phyloP scores from a whole-genome alignment of 2,329 filamentous ascomycete species.

The Talaromyces rugulosus region DNA sequence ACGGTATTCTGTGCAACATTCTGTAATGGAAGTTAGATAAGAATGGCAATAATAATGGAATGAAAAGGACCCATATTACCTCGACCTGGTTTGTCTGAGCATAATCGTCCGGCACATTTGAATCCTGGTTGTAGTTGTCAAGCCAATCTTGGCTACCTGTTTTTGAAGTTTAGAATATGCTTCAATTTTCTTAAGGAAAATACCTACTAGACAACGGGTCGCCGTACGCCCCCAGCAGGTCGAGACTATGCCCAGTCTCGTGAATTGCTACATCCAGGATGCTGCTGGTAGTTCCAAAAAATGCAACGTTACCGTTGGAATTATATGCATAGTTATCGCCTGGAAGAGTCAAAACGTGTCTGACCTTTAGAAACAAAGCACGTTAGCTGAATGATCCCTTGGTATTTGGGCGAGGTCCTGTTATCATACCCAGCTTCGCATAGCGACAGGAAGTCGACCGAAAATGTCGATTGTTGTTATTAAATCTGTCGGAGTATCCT shows the following conservation, averaged over 20 bases:
- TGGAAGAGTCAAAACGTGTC: conserved; percentile 8
- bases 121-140: conserved; percentile 10
- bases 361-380: neutral
- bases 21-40: neutral
- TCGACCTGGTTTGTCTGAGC: conserved; percentile 8
- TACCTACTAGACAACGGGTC: conserved; percentile 3
- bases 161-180: neutral
- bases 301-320: conserved; percentile 8
- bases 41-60: neutral
- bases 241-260: conserved; percentile 10
- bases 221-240: conserved; percentile 9
- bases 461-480: conserved; percentile 10
- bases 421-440: conserved; percentile 9
- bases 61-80: neutral
- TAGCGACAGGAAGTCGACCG: conserved; percentile 9
- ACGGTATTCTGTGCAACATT: conserved; percentile 11
- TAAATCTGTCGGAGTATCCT: conserved; percentile 1
- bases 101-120: conserved; percentile 10
- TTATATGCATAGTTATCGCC: conserved; percentile 3
- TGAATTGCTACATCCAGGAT: conserved; percentile 10
- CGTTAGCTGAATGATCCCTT: neutral
- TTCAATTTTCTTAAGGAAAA: neutral
- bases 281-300: conserved; percentile 6
- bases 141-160: conserved; percentile 8
- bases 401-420: neutral